Evolutionary conservation across 2,329 filamentous ascomycete species (phyloP), one percentile per base, ranked within the genome.

Genomic region (Hirsutella thompsonii): DNA sequence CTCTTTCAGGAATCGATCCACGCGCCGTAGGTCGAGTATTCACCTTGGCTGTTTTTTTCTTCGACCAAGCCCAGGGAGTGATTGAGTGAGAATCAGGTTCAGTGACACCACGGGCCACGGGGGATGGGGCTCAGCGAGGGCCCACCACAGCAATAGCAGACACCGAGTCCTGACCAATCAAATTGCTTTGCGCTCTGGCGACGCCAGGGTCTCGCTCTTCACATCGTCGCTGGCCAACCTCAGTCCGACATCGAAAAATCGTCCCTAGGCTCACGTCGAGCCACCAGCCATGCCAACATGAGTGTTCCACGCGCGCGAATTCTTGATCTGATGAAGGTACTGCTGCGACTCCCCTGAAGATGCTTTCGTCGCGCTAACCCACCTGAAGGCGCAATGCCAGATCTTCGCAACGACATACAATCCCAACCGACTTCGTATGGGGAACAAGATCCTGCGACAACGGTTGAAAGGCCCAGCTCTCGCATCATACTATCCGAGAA

Each of bases 381-480:
- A 2, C 34, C 53, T 35, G 13, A n/a, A 95, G 89, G 75, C 76
- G 56, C 88, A 89, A 81, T 94, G 87, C 72, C 78, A 81, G 60
- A 77, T 96, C 67, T 98, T 96, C 70, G 81, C 81, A 55, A 85
- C 83, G 39, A 89, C 81, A 40, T 96, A 80, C 70, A 98, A 98
- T 64, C 92, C 92, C 20, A 73, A 86, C 42, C 70, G 79, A 51
- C 62, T 83, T 46, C 85, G 92, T 46, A 77, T 86, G 51, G 92
- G 92, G 55, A 95, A 92, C 68, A 94, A 92, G 64, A 72, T 98
- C 59, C 72, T 98, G 45, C 85, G 89, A 55, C 84, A 95, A 61
- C 79, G 89, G 55, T 70, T 96, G 47, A 79, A 76, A 55, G 92
- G 92, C n/a, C 85, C 88, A 23, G 67, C 83, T 0, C 66, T 95